Conservation (phyloP, 2,329 filamentous ascomycete species). For the Rhynchosporium secalis region DNA sequence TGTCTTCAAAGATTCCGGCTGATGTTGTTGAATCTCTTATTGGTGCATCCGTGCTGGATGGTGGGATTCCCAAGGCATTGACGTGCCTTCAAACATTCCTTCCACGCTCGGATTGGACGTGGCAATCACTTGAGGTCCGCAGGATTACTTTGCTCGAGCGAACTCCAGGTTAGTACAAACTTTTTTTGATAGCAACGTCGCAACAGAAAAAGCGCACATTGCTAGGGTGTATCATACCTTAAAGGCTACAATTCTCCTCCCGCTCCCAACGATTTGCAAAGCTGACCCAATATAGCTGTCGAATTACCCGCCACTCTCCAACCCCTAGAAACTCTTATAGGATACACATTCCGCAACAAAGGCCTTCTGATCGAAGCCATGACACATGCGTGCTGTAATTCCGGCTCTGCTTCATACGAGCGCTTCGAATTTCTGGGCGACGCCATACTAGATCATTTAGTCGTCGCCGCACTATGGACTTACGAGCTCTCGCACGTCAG, state of each 20-base stretch:
- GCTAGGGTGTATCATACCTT: too few relatives aligned
- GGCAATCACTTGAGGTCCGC: conserved; percentile 43
- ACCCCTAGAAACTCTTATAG: conserved; percentile 64
- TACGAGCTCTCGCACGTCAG: conserved; percentile 52
- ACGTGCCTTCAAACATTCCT: conserved; percentile 67
- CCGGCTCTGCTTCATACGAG: conserved; percentile 58
- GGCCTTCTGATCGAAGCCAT: conserved; percentile 73
- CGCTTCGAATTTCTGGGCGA: conserved; percentile 89
- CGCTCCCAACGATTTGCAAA: too few relatives aligned
- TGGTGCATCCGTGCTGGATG: conserved; percentile 70
- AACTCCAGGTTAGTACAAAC: conserved; percentile 37
- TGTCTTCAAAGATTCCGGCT: conserved; percentile 79
- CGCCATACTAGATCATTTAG: conserved; percentile 75
- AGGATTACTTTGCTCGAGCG: conserved; percentile 47
- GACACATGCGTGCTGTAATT: conserved; percentile 67
- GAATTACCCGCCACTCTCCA: conserved; percentile 45
- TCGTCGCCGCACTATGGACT: conserved; percentile 59
- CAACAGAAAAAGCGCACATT: too few relatives aligned
- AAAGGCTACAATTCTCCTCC: too few relatives aligned
- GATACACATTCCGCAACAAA: conserved; percentile 69
- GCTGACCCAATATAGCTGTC: conserved; percentile 27
- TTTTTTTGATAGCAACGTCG: too few relatives aligned
- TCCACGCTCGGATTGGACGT: conserved; percentile 54
- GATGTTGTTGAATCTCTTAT: conserved; percentile 87
- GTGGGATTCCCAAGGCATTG: conserved; percentile 63